A percentile compares a stretch with the other conserved stretches of the same genome.
These are phyloP conservation scores for Ganoderma meredithae DNA, from an alignment of 1,284 basidiomycete species.

Conservation along the genomic window DNA sequence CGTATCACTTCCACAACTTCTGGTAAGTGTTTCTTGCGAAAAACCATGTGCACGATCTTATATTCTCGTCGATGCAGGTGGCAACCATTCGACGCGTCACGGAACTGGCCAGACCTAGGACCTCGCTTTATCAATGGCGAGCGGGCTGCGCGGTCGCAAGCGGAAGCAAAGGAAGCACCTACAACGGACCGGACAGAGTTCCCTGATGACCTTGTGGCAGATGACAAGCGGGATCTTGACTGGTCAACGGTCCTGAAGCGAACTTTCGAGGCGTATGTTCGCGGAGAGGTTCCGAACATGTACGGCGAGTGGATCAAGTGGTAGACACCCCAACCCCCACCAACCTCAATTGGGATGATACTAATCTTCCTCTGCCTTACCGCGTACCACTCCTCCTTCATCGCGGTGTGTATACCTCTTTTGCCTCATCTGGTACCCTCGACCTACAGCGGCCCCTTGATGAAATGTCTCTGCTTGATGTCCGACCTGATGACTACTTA, in stretches of 20 bases:
- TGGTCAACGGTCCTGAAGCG: conserved; percentile 93
- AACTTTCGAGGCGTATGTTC: conserved; percentile 89
- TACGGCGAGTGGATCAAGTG: conserved; percentile 87
- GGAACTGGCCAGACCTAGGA: conserved; percentile 94
- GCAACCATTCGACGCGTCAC: conserved; percentile 88
- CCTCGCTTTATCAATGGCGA: conserved; percentile 80
- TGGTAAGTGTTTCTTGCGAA: conserved; percentile 19
- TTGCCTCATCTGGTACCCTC: conserved; percentile 4
- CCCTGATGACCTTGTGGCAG: conserved; percentile 49
- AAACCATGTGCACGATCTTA: neutral
- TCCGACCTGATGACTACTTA: neutral
- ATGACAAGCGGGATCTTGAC: conserved; percentile 79
- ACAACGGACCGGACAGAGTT: conserved; percentile 35
- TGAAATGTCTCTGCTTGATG: conserved; percentile 4
- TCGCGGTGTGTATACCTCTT: conserved; percentile 32
- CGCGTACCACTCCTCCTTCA: conserved; percentile 18
- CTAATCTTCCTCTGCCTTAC: neutral
- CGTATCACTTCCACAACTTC: conserved; percentile 69
- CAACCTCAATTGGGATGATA: neutral
- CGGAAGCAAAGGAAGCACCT: conserved; percentile 33
- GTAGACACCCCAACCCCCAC: conserved; percentile 45
- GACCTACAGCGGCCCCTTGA: conserved; percentile 2
- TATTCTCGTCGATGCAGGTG: conserved; percentile 65
- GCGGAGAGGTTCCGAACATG: conserved; percentile 90
- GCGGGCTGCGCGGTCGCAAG: conserved; percentile 57